Evolutionary conservation across 768 basidiomycete genomes (phyloP), one percentile per base, ranked within the genome.

Genomic region (Kwoniella botswanensis): DNA sequence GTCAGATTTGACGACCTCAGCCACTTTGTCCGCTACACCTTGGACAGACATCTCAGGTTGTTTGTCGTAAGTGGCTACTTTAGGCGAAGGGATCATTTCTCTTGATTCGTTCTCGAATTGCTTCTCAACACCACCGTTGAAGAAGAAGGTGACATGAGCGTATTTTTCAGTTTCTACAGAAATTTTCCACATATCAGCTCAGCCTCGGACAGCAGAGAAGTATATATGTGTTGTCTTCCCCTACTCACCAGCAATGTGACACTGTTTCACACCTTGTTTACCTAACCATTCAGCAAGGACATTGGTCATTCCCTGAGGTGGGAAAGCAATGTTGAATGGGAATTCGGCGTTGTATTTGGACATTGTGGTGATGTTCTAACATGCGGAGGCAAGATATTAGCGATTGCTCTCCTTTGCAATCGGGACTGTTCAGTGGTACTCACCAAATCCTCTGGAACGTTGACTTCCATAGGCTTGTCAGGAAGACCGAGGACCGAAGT

Each of bases 101-200:
- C 95, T 87, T 75, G 92, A 91, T 81, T 97, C 95, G 43, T 86
- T 83, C 15, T 88, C 86, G 84, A 92, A 98, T 78, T 95, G 92
- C 81, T 94, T 92, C 86, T 97, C 95, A 35, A 94, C 90, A 67
- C 94, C 94, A 15, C 94, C 95, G 84, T 96, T 97, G 88, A 97
- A 96, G 88, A 96, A 97, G 87, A 97, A 96, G 0, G 94, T 98
- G 66, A 98, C 93, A 80, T 98, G 94, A 1, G 94, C 94, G 83
- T 95, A 98, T 85, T 98, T 96, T 83, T 96, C 94, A n/a, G 94
- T 96, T 83, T 97, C 94, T 88, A 79, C 3, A n/a, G 41, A 21
- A 60, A 1, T 6, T 63, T 56, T n/a, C 17, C 24, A 22, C n/a
- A 43, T 35, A 35, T 35, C 35, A 35, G 35, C 35, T 35, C 5